Base-by-base conservation (phyloP, 208 protist genomes). In the Acanthamoeba culbertsoni region DNA sequence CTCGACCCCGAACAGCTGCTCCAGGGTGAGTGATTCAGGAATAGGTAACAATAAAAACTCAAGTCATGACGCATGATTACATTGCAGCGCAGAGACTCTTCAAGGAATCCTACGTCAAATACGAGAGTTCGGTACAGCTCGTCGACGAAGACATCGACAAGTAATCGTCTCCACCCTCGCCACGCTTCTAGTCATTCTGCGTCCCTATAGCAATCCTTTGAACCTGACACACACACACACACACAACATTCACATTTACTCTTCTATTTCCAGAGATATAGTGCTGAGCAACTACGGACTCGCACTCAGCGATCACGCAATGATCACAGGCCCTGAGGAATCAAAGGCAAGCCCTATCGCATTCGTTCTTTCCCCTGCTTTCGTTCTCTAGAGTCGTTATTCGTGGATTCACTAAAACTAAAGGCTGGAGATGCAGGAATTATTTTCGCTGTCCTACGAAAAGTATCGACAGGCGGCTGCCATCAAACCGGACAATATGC, bases 241-340 rank as follows among this genome's bases (percentile, higher is more conserved):
- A n/a, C n/a, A n/a, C n/a, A n/a, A n/a, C n/a, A n/a, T n/a, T n/a
- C n/a, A 55, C 48, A 40, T 35, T 18, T 77, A 26, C 46, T 48
- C 12, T 84, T 28, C 18, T 51, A 8, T 46, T 16, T 40, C 23
- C 59, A 73, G 86, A 33, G 88, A 93, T 28, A 93, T 93, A 28
- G 88, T 93, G 53, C 62, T 93, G 59, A 93, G 88, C 65, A 93
- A 93, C 65, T 93, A 53, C 45, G 88, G 88, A 0, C 53, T 93
- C 16, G 88, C 88, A 14, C 88, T 93, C 23, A 93, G 88, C 63
- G 88, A 93, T 28, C 88, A 93, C 68, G 88, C 88, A 14, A 93
- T 93, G 88, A 43, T 93, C 37, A 48, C 53, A 2, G 23, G 37
- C 6, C 63, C 88, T 2, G 88, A 90, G 12, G 88, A 77, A 35